These are phyloP conservation scores for Blastobotrys persicus DNA, from an alignment of 1,139 yeast species.

Conservation along the genomic window DNA sequence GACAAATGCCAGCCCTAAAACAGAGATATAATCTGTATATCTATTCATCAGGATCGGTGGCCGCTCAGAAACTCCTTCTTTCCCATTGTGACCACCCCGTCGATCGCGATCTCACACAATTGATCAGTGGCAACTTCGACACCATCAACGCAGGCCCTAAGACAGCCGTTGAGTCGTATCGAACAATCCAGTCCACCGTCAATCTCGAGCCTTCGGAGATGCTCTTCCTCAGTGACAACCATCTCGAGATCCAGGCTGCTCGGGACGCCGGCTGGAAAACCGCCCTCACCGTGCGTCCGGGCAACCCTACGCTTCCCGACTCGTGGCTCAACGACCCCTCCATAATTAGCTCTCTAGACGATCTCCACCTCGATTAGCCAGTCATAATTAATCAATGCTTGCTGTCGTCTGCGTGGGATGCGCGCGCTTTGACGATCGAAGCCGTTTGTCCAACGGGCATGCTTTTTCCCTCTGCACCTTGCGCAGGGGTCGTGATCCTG, in stretches of 20 bases:
- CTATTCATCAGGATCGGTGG: conserved; percentile 88
- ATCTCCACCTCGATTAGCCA: neutral
- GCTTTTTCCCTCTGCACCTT: too few relatives aligned
- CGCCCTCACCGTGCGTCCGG: conserved; percentile 65
- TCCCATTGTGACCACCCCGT: conserved; percentile 48
- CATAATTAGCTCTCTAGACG: conserved; percentile 5
- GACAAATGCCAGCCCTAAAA: neutral
- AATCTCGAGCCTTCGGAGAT: conserved; percentile 41
- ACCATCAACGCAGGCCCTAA: conserved; percentile 82
- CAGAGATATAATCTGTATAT: conserved; percentile 50
- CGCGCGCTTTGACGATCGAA: too few relatives aligned
- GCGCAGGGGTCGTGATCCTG: too few relatives aligned
- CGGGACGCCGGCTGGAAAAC: conserved; percentile 59
- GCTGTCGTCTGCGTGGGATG: too few relatives aligned
- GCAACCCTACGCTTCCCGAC: conserved; percentile 56
- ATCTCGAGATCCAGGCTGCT: conserved; percentile 59
- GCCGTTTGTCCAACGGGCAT: too few relatives aligned
- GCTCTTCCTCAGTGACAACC: conserved; percentile 69
- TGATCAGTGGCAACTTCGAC: conserved; percentile 71
- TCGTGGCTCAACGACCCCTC: conserved; percentile 8
- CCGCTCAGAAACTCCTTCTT: conserved; percentile 79
- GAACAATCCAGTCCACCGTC: conserved; percentile 52
- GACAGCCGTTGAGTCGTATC: conserved; percentile 55
- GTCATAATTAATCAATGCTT: neutral
- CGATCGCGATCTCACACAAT: conserved; percentile 50